phyloP scores from a whole-genome alignment of 2,329 filamentous ascomycete species.

The Aspergillus floridensis region DNA sequence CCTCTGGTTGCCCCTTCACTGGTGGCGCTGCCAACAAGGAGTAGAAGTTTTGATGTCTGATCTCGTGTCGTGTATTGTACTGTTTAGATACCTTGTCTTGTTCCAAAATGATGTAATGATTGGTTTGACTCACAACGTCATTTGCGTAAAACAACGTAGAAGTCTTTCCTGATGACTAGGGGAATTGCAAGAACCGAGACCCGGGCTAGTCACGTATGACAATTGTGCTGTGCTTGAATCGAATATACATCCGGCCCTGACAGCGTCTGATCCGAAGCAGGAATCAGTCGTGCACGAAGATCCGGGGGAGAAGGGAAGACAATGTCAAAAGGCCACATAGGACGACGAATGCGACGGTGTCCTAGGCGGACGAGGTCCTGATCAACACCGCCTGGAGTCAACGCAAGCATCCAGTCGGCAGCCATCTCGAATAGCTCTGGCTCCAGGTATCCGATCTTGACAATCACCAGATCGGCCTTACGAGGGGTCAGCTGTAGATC shows the following conservation, averaged over 20 bases:
- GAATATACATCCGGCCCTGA: background rate
- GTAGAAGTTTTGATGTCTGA: background rate
- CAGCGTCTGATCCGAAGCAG: conserved; percentile 27
- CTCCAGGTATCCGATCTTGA: conserved; percentile 58
- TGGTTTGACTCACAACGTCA: background rate
- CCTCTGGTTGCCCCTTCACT: conserved; percentile 9
- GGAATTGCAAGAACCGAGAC: too few relatives aligned
- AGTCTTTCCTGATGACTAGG: too few relatives aligned
- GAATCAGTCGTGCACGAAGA: conserved; percentile 37
- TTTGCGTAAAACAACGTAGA: too few relatives aligned
- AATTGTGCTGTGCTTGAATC: background rate
- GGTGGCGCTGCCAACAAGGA: background rate
- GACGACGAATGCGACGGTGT: conserved; percentile 49
- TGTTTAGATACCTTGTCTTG: background rate
- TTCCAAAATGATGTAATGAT: background rate
- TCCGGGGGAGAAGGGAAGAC: conserved; percentile 34
- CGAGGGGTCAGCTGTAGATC: conserved; percentile 49
- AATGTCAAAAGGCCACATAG: conserved; percentile 51
- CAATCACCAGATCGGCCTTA: conserved; percentile 51
- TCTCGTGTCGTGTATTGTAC: background rate
- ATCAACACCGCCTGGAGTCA: conserved; percentile 56
- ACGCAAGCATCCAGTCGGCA: conserved; percentile 53
- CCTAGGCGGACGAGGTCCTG: conserved; percentile 52
- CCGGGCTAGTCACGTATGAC: too few relatives aligned
- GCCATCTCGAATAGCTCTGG: conserved; percentile 56